phyloP scores from a whole-genome alignment of 805 yeast species.

The Barnettozyma salicaria region DNA sequence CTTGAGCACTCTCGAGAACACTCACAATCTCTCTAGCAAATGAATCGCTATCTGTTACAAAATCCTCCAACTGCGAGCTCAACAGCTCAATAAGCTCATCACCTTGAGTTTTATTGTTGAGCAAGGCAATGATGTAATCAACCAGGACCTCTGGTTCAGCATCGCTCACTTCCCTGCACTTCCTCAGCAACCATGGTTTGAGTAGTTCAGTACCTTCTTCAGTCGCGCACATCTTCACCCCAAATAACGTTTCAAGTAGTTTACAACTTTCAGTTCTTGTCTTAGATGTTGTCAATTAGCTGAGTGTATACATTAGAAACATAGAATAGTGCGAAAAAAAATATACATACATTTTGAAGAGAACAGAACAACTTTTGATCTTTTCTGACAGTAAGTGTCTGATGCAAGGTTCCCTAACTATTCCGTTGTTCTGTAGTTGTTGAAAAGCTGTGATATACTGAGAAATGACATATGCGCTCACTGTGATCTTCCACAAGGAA shows the following conservation, averaged over 20 bases:
- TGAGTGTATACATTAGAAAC: too few species aligned
- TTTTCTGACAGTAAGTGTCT: too few species aligned
- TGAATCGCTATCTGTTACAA: slow-evolving; percentile 27
- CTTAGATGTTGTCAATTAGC: too few species aligned
- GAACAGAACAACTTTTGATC: too few species aligned
- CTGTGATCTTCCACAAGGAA: slow-evolving; percentile 25
- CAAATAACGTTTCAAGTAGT: too few species aligned
- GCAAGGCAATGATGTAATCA: slow-evolving; percentile 39
- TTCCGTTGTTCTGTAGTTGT: too few species aligned
- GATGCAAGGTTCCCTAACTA: too few species aligned
- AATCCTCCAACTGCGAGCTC: slow-evolving; percentile 34
- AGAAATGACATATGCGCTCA: slow-evolving; percentile 21
- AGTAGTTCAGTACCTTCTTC: slow-evolving; percentile 14
- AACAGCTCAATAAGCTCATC: slow-evolving; percentile 30
- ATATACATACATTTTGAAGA: too few species aligned
- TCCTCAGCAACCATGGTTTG: slow-evolving; percentile 26
- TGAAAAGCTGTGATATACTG: too few species aligned
- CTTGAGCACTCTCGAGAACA: too few species aligned
- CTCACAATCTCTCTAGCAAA: slow-evolving; percentile 27
- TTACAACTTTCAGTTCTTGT: too few species aligned
- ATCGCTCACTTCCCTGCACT: slow-evolving; percentile 26
- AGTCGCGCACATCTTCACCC: slow-evolving; percentile 14
- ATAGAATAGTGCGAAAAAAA: too few species aligned
- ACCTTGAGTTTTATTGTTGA: slow-evolving; percentile 32
- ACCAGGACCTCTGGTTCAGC: slow-evolving; percentile 38